A percentile compares a stretch with the other conserved stretches of the same genome.
Evolutionary conservation across 176 grass and related monocot species (phyloP).

Genomic region (Oryza glaberrima): DNA sequence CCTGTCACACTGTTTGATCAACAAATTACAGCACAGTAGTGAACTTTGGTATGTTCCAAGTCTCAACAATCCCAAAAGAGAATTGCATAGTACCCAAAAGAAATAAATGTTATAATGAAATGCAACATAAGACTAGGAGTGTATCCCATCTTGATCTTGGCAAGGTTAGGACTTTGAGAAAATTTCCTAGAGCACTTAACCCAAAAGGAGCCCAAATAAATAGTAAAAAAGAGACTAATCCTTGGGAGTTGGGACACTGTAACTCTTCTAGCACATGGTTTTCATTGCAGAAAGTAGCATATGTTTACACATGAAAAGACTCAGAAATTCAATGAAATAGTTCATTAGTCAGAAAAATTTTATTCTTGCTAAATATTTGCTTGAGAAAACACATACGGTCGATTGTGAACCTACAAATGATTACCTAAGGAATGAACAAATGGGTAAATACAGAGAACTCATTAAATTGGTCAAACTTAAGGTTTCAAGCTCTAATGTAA

Average conservation of each 20-base stretch:
- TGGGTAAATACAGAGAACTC: not conserved
- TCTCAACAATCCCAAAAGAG: constrained; percentile 15
- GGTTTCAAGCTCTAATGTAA: constrained; percentile 3
- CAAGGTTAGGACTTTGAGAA: not conserved
- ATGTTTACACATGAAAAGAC: not conserved
- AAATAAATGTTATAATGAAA: constrained; percentile 21
- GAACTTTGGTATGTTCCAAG: not conserved
- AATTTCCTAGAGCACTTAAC: not conserved
- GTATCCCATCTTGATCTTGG: not conserved
- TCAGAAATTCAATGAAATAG: not conserved
- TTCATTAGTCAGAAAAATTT: not conserved
- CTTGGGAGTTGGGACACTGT: not conserved
- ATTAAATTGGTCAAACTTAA: constrained; percentile 4
- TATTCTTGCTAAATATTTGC: not conserved
- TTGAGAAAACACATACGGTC: not conserved
- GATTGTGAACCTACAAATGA: not conserved
- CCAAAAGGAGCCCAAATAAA: not conserved
- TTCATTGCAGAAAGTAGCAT: not conserved
- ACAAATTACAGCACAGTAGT: constrained; percentile 20
- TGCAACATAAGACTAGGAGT: constrained; percentile 10
- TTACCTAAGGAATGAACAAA: not conserved
- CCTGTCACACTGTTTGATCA: constrained; percentile 15
- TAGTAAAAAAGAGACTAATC: not conserved
- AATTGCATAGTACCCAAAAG: not conserved
- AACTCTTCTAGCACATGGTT: constrained; percentile 10